These are phyloP conservation scores for Astrocystis sublimbata DNA, from an alignment of 495 filamentous ascomycete species.

Conservation along the genomic window DNA sequence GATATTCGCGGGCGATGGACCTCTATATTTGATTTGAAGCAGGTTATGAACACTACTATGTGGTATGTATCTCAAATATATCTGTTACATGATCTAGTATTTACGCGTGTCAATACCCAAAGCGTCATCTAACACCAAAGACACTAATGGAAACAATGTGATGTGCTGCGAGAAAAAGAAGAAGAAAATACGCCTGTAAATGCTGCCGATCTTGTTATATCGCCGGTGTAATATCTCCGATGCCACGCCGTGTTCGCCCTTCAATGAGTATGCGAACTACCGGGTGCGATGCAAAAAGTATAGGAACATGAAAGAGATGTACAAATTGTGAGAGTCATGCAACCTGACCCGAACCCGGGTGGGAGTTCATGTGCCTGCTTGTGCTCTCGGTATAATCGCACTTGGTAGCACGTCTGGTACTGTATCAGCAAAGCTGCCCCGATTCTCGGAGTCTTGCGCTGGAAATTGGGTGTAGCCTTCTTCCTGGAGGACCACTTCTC, in stretches of 20 bases:
- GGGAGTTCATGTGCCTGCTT: not conserved
- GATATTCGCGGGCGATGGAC: too few relatives aligned
- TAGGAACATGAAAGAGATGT: not conserved
- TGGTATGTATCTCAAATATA: too few relatives aligned
- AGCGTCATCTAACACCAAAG: too few relatives aligned
- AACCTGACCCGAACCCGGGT: not conserved
- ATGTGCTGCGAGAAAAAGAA: not conserved
- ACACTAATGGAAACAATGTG: too few relatives aligned
- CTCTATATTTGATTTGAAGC: too few relatives aligned
- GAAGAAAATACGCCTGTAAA: not conserved
- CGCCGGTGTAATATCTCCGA: not conserved
- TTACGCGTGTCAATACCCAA: too few relatives aligned
- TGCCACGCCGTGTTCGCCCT: not conserved
- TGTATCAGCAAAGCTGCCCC: conserved; percentile 20
- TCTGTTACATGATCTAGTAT: too few relatives aligned
- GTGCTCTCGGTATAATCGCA: conserved; percentile 22
- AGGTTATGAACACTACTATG: too few relatives aligned
- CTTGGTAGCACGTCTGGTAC: conserved; percentile 32
- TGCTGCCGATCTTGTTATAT: not conserved
- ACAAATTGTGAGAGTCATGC: not conserved
- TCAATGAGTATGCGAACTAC: not conserved
- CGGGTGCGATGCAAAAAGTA: not conserved
- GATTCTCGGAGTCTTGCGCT: conserved; percentile 19
- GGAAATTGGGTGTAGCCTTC: conserved; percentile 23
- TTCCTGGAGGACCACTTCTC: conserved; percentile 26